These are phyloP conservation scores for Verticillium nubilum DNA, from an alignment of 2,329 filamentous ascomycete genomes.

Conservation along the genomic window DNA sequence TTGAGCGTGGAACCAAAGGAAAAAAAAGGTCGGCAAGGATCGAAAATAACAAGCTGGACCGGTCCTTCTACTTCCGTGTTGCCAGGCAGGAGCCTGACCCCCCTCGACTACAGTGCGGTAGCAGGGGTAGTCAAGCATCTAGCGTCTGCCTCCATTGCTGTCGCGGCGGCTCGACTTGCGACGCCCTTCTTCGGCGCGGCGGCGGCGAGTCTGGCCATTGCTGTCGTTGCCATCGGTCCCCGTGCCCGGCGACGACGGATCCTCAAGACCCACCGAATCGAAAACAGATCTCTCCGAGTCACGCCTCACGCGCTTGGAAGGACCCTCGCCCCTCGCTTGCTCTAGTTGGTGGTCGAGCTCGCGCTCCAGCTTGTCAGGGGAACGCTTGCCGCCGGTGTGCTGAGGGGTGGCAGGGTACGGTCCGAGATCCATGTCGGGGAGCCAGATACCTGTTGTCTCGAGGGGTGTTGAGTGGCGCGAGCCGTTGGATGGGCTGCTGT, in stretches of 20 bases:
- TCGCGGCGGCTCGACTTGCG: background rate
- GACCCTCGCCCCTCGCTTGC: conserved; percentile 1
- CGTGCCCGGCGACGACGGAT: background rate
- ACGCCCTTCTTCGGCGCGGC: background rate
- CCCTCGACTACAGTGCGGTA: no score
- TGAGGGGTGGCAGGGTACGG: background rate
- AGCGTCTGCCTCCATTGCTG: background rate
- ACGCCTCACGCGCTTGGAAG: background rate
- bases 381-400: background rate
- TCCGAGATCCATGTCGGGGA: background rate
- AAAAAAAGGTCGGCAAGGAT: no score
- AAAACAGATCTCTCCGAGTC: background rate
- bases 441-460: background rate
- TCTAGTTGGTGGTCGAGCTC: conserved; percentile 9
- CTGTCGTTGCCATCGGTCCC: background rate
- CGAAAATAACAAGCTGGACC: no score
- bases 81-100: no score
- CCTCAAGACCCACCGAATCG: background rate
- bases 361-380: conserved; percentile 5
- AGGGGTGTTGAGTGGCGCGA: background rate
- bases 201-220: background rate
- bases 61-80: no score
- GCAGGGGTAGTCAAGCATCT: background rate
- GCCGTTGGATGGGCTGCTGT: no score
- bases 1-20: no score